Evolutionary conservation across 139 green algal genomes (phyloP), one percentile per base, ranked within the genome.

Genomic region (Tetradesmus obliquus): DNA sequence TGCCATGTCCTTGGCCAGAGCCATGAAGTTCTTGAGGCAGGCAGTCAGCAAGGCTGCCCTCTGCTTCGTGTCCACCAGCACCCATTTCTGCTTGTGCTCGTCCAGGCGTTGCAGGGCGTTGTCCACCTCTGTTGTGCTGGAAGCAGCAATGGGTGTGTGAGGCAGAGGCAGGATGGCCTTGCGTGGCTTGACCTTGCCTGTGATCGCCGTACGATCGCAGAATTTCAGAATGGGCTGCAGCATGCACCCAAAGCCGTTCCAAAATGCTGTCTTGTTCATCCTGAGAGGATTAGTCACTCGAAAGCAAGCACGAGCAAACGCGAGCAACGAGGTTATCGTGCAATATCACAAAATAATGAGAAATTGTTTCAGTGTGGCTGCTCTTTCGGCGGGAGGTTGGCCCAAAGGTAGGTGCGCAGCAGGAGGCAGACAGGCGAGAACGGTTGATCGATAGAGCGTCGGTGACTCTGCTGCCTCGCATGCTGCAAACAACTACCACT

Each of bases 71-170:
- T 19, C 15, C 53, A 92, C 24, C 3, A 51, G 6, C 7, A 84
- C 89, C 96, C 96, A 98, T 1, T 86, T 85, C 4, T 58, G 24
- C 58, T 95, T 94, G 9, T 90, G 86, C 7, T n/a, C 71, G 60
- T 95, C 57, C 55, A 98, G 86, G 5, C 74, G 80, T 6, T 66
- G 22, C 6, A 95, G 81, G 2, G 95, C 74, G 19, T 95, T 69
- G 10, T 92, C 71, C 62, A 93, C 55, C 22, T 93, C 69, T 1
- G 91, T 93, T 5, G 93, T 71, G 13, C 84, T 89, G 5, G 94
- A 86, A n/a, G 93, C 84, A 45, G 76, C 51, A 55, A 60, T 13
- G 20, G 86, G 86, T 22, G 79, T 85, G 10, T 15, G 79, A 15
- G 82, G 24, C 19, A 62, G 71, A 5, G 80, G 90, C 7, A 94